Percentiles rank a stretch among this genome's conserved stretches.
These are phyloP conservation scores for Calonectria crousiana DNA, from an alignment of 2,329 filamentous ascomycete species.

Conservation along the genomic window DNA sequence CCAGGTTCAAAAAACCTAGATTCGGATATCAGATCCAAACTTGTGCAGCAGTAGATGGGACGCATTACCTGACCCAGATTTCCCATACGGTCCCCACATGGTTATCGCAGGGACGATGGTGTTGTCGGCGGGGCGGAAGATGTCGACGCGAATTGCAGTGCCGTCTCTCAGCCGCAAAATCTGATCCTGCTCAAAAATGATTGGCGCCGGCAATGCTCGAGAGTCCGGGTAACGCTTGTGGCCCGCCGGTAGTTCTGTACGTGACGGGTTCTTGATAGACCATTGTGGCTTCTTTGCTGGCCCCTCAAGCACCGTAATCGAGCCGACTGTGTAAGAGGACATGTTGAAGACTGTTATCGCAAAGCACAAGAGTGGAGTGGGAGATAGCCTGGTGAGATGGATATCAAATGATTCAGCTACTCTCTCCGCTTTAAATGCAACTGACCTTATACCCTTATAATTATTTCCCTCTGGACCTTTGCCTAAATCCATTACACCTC, in stretches of 20 bases:
- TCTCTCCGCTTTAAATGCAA: not conserved
- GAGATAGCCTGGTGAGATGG: not conserved
- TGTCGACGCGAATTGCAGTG: not conserved
- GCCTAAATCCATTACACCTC: not conserved
- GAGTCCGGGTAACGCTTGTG: not conserved
- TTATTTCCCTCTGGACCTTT: not conserved
- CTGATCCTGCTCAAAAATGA: not conserved
- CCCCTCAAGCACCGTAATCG: not conserved
- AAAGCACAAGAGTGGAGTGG: too few relatives aligned
- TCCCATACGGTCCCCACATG: not conserved
- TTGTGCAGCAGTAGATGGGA: too few relatives aligned
- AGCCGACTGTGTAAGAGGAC: not conserved
- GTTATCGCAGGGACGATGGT: not conserved
- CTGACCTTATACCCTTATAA: not conserved
- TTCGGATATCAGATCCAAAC: not conserved
- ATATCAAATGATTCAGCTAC: not conserved
- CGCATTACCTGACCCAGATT: constrained; percentile 1
- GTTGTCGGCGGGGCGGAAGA: not conserved
- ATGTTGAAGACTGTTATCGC: not conserved
- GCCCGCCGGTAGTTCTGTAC: not conserved
- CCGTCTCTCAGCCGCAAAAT: not conserved
- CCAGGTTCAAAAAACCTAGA: not conserved
- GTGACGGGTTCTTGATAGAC: not conserved
- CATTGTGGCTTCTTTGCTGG: not conserved
- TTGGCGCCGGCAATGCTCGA: not conserved